Base-by-base conservation (phyloP, 108 stramenopile species). In the Aurantiochytrium sp. region DNA sequence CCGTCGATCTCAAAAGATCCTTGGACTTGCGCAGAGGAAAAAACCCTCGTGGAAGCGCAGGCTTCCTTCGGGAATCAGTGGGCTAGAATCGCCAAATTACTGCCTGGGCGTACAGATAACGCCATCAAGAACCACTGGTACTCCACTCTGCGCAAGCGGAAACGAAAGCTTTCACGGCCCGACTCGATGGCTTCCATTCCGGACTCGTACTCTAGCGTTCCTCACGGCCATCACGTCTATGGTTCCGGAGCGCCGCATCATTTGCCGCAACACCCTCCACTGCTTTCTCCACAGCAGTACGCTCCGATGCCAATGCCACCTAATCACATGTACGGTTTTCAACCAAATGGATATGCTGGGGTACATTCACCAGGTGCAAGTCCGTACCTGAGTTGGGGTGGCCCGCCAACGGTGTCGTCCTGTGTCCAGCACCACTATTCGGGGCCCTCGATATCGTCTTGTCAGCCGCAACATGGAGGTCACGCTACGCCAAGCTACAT, bases 121-220 rank as follows among this genome's bases (percentile, higher is more conserved):
- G 96, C 96, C 87, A 94, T 98, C 57, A 99, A 99, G 90, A 99
- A 98, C 91, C 97, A 97, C 87, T 99, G 97, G 97, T 97, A 98
- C 89, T 94, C 93, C 21, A 97, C 97, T 4, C 60, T 97, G 83
- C 96, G 97, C 92, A 92, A 96, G 58, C 90, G 92, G 5, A 58
- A 94, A 51, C 88, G 90, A 18, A 51, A 59, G n/a, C 73, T 90
- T 6, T 55, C 64, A 28, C 57, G 58, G 14, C 49, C 35, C 23
- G 58, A 44, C 8, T 69, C 64, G 5, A 42, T 42, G 35, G 64
- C 10, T 10, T 18, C 64, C 64, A 69, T 14, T 3, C 14, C 42
- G 64, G 64, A 69, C 25, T 12, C 42, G 35, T 69, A 69, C 64
- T 23, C 14, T 23, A 23, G 59, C 14, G 14, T 4, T 8, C 35